phyloP scores from a whole-genome alignment of 345 rosid genomes.

The Salix purpurea region DNA sequence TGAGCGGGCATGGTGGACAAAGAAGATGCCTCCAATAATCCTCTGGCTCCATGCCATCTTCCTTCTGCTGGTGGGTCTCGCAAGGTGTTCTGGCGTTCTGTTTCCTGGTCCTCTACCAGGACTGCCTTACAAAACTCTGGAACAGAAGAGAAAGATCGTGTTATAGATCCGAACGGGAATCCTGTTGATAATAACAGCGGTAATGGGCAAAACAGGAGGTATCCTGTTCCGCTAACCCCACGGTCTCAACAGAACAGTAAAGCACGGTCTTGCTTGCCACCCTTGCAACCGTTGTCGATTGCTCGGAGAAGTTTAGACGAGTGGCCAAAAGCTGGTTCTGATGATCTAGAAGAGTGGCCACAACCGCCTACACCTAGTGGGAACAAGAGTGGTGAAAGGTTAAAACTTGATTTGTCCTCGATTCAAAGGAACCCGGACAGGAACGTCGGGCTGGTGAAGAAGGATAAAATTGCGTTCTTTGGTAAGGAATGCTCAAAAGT shows the following conservation, averaged over 20 bases:
- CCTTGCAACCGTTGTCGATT: constrained; percentile 87
- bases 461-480: constrained; percentile 89
- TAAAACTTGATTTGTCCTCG: constrained; percentile 86
- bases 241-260: constrained; percentile 82
- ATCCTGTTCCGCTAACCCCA: constrained; percentile 77
- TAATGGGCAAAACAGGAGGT: constrained; percentile 47
- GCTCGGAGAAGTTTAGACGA: constrained; percentile 91
- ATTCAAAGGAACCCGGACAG: constrained; percentile 61
- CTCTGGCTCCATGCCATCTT: constrained; percentile 45
- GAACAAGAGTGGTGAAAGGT: constrained; percentile 72
- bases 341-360: constrained; percentile 96
- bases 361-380: constrained; percentile 87
- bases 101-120: constrained; percentile 95
- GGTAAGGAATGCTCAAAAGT: constrained; percentile 97
- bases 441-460: constrained; percentile 70
- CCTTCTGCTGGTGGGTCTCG: constrained; percentile 42
- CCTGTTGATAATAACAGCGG: constrained; percentile 19
- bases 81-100: constrained; percentile 91
- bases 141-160: constrained; percentile 42
- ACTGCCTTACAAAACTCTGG: constrained; percentile 57
- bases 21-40: constrained; percentile 64
- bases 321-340: constrained; percentile 98
- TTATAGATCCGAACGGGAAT: constrained; percentile 37
- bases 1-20: constrained; percentile 73
- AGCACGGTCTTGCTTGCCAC: constrained; percentile 90